Conservation (phyloP, 306 rosid genomes). For the Purshia tridentata region DNA sequence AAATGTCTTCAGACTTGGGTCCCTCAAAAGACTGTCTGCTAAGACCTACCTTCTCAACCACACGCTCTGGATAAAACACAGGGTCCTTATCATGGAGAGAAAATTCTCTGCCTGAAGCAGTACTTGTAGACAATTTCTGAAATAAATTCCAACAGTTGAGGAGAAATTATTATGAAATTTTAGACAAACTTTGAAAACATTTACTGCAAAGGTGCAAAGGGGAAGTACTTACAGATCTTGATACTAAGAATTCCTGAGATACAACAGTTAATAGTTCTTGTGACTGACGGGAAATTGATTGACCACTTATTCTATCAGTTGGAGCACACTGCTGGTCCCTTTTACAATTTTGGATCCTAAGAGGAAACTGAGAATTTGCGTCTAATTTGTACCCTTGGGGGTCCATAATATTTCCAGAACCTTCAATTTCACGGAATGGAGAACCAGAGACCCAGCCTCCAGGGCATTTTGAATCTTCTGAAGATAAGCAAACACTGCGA, state of each 20-base stretch:
- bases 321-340: constrained; percentile 28
- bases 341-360: constrained; percentile 45
- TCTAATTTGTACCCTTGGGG: constrained; percentile 32
- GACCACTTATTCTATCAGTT: constrained; percentile 29
- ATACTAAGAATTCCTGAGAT: constrained; percentile 27
- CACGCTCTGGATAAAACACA: constrained; percentile 24
- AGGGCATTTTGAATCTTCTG: constrained; percentile 35
- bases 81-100: constrained; percentile 30
- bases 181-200: background rate
- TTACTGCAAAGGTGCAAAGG: background rate
- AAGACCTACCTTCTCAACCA: constrained; percentile 31
- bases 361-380: constrained; percentile 24
- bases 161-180: constrained; percentile 24
- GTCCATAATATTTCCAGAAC: constrained; percentile 22
- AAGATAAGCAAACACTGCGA: constrained; percentile 31
- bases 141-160: constrained; percentile 22
- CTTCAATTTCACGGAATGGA: constrained; percentile 30
- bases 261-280: constrained; percentile 33
- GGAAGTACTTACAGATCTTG: constrained; percentile 54
- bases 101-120: constrained; percentile 41
- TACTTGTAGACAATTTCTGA: constrained; percentile 47
- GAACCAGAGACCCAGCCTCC: constrained; percentile 24
- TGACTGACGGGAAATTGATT: constrained; percentile 28
- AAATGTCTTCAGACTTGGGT: constrained; percentile 20
- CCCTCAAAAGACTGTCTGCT: constrained; percentile 29